A percentile compares a stretch with the other conserved stretches of the same genome.
phyloP scores from a whole-genome alignment of 106 monocot genomes.

The Ottelia alismoides region DNA sequence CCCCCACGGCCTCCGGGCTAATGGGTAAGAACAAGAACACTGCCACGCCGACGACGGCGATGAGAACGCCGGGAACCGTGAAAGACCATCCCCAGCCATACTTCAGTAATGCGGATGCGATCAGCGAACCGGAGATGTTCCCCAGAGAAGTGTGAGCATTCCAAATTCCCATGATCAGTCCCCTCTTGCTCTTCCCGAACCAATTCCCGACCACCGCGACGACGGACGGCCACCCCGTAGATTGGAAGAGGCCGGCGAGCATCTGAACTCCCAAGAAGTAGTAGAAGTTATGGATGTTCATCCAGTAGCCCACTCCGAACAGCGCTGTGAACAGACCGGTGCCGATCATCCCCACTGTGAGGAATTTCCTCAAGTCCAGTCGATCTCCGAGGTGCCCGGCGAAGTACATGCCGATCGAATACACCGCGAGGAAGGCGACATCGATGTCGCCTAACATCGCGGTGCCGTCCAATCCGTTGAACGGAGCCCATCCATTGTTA shows the following conservation, averaged over 20 bases:
- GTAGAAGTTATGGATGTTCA: constrained; percentile 72
- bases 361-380: constrained; percentile 53
- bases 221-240: constrained; percentile 90
- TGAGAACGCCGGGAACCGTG: constrained; percentile 54
- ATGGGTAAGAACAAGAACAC: constrained; percentile 81
- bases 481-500: constrained; percentile 72
- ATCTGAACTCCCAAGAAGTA: constrained; percentile 69
- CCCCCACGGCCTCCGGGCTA: constrained; percentile 49
- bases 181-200: constrained; percentile 94
- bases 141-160: constrained; percentile 91
- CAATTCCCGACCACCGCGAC: constrained; percentile 86
- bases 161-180: constrained; percentile 96
- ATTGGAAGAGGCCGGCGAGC: constrained; percentile 75
- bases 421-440: constrained; percentile 69
- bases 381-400: constrained; percentile 85
- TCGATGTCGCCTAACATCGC: constrained; percentile 80
- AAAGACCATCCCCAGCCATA: constrained; percentile 98
- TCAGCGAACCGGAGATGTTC: constrained; percentile 71
- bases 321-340: constrained; percentile 71
- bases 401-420: constrained; percentile 91
- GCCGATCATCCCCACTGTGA: constrained; percentile 75
- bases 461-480: constrained; percentile 43
- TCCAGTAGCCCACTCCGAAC: constrained; percentile 83
- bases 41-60: constrained; percentile 39
- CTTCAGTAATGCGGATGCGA: constrained; percentile 59